A percentile compares a stretch with the other conserved stretches of the same genome.
Conservation (phyloP, 257 asterid species). For the Solanum peruvianum region DNA sequence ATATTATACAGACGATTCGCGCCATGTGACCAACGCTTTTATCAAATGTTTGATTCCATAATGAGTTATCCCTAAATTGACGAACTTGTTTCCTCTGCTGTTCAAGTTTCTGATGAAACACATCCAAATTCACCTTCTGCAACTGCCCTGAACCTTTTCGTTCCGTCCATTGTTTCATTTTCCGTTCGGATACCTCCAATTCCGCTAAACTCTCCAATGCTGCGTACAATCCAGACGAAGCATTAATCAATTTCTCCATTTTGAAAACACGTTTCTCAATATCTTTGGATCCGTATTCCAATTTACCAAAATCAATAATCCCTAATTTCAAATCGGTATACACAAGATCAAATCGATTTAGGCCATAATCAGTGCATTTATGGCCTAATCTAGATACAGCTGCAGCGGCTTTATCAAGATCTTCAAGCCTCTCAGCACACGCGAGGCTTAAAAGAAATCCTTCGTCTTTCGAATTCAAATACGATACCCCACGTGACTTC, state of each 20-base stretch:
- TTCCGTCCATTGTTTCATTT: conserved; percentile 24
- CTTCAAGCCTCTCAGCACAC: conserved; percentile 62
- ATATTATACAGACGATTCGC: conserved; percentile 29
- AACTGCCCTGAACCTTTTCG: conserved; percentile 5
- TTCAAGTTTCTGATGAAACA: conserved; percentile 31
- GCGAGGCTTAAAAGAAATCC: conserved; percentile 45
- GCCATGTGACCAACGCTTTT: conserved; percentile 50
- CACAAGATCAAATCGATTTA: conserved; percentile 35
- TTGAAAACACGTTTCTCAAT: conserved; percentile 31
- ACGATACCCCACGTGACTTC: conserved; percentile 43
- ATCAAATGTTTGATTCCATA: conserved; percentile 61
- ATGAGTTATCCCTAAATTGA: conserved; percentile 33
- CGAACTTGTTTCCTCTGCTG: conserved; percentile 49
- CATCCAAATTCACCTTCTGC: conserved; percentile 20
- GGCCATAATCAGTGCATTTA: conserved; percentile 44
- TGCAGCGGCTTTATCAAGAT: conserved; percentile 52
- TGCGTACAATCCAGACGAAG: conserved; percentile 36
- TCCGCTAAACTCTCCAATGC: conserved; percentile 43
- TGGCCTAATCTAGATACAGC: conserved; percentile 53
- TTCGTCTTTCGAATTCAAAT: conserved; percentile 54
- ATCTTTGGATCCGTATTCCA: conserved; percentile 36
- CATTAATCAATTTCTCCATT: conserved; percentile 41
- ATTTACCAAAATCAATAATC: conserved; percentile 16
- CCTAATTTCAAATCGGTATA: conserved; percentile 55
- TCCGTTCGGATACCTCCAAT: conserved; percentile 45